phyloP scores from a whole-genome alignment of 768 basidiomycete genomes.

The Asterophora lycoperdoides region DNA sequence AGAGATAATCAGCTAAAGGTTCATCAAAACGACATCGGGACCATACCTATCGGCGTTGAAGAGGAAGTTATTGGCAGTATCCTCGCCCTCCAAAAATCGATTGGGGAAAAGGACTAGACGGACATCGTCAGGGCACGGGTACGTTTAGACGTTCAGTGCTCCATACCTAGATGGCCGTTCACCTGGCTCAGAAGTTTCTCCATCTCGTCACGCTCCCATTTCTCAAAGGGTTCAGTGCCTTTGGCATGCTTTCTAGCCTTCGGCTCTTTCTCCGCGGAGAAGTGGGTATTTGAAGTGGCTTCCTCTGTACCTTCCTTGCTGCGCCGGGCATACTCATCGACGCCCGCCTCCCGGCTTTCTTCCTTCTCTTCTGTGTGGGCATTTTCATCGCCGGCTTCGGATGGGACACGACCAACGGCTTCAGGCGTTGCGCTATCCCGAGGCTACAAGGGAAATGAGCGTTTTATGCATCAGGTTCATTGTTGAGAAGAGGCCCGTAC shows the following conservation, averaged over 20 bases:
- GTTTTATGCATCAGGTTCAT: conserved; percentile 8
- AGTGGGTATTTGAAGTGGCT: conserved; percentile 20
- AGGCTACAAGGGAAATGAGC: conserved; percentile 28
- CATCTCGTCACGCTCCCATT: conserved; percentile 87
- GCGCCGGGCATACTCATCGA: conserved; percentile 18
- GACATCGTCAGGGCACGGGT: neutral
- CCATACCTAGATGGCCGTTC: conserved; percentile 82
- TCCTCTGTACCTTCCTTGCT: conserved; percentile 32
- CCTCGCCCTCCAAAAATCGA: conserved; percentile 91
- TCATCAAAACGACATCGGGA: neutral
- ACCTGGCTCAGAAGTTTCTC: conserved; percentile 72
- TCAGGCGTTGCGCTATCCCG: conserved; percentile 38
- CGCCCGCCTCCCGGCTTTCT: conserved; percentile 24
- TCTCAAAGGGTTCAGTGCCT: conserved; percentile 69
- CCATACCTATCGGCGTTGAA: conserved; percentile 81
- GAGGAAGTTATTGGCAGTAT: conserved; percentile 86
- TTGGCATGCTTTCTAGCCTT: conserved; percentile 35
- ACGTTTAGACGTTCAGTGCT: neutral
- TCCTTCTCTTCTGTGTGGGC: conserved; percentile 25
- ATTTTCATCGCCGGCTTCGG: conserved; percentile 48
- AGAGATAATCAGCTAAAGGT: conserved; percentile 3
- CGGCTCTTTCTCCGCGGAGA: conserved; percentile 32
- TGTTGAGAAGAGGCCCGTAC: conserved; percentile 32
- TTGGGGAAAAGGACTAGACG: conserved; percentile 73
- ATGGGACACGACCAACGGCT: conserved; percentile 52